Evolutionary conservation across 1,139 yeast species (phyloP), one percentile per base, ranked within the genome.

Genomic region (Arxiozyma bovina): DNA sequence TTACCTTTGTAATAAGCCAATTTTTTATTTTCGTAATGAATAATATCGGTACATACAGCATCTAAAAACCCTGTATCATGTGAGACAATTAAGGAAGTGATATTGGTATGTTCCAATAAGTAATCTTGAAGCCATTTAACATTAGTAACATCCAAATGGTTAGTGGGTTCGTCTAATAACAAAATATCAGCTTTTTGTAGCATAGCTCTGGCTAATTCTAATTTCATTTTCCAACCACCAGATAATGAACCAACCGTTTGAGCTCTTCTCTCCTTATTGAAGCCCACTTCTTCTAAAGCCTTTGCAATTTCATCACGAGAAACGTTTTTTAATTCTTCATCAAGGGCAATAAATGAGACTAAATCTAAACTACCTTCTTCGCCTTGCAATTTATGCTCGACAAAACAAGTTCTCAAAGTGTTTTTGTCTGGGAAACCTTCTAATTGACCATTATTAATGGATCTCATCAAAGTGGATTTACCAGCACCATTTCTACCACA

Each of bases 401-500:
- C 99, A 67, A 93, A 93, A 75, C 98, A 91, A 42, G 98, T 93
- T 71, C 86, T 85, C 62, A 93, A 77, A 67, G 87, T 86, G 56
- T 87, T 83, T 64, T 90, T 85, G 61, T 89, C 85, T 45, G 99
- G 99, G 82, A 93, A 93, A 6, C 99, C 99, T 74, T 93, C 99
- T 61, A 93, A 80, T 75, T 93, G 96, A 56, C 98, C 99, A 69
- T 89, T 89, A 55, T 96, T 89, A 66, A 93, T 93, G 43, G 99
- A 87, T 73, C 99, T 82, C 98, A 93, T 91, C 67, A 93, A 77
- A 21, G 99, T 93, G 20, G 97, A 89, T 73, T 93, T 93, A 76
- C 99, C 99, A 57, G 97, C 97, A 80, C 99, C 99, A 71, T 93
- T 93, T 74, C 98, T 82, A 67, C 99, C 99, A 77, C 97, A 90